Evolutionary conservation across 108 stramenopile genomes (phyloP).

Genomic region (Mayamaea pseudoterrestris): DNA sequence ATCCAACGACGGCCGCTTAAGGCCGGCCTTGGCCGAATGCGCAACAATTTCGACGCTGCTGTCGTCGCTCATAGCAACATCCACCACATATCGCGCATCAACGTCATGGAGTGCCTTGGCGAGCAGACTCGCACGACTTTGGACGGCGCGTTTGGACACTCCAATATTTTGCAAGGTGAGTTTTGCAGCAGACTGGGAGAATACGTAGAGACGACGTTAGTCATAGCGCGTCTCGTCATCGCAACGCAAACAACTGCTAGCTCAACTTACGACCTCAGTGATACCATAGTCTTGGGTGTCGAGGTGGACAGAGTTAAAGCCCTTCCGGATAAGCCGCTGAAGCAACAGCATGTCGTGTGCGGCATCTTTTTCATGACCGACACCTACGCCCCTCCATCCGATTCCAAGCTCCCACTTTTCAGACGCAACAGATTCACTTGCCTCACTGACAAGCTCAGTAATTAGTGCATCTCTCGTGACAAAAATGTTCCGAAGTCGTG

Average conservation of each 20-base stretch:
- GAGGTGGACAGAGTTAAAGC: not conserved
- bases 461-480: slow-evolving; percentile 6
- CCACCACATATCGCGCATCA: not conserved
- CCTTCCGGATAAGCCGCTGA: not conserved
- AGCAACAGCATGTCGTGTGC: not conserved
- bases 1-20: no score
- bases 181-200: not conserved
- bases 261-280: not conserved
- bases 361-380: not conserved
- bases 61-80: not conserved
- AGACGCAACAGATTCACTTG: no score
- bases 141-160: not conserved
- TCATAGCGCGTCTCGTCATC: not conserved
- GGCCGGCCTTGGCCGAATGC: not conserved
- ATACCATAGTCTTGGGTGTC: not conserved
- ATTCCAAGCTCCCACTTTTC: not conserved
- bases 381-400: not conserved
- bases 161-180: not conserved
- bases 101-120: not conserved
- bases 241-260: not conserved
- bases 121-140: slow-evolving; percentile 1
- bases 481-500: slow-evolving; percentile 51
- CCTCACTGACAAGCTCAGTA: not conserved
- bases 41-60: not conserved
- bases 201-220: no score